Evolutionary conservation across 176 grass and related monocot genomes (phyloP), one percentile per base, ranked within the genome.

Genomic region (Eleusine indica): DNA sequence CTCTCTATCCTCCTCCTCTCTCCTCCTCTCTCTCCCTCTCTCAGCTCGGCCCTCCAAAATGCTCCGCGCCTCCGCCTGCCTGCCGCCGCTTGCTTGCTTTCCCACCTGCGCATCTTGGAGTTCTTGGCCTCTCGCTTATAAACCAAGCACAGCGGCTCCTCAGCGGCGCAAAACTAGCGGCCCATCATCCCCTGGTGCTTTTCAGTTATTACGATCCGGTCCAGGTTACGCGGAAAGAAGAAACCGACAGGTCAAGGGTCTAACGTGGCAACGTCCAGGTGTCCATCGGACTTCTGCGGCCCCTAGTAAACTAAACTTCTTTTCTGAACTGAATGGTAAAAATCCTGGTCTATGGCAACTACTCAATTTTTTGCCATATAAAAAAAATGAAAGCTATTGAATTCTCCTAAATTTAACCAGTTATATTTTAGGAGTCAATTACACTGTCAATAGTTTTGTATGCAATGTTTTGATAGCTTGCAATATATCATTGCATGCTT

Each of bases 51-150:
- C 44, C 44, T 47, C 68, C 11, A 35, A 14, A 52, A 62, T 82
- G 65, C 65, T n/a, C 61, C 6, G 54, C 18, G 2, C 21, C 65
- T n/a, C 61, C 6, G 54, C 18, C 8, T 57, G 57, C 56, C 57
- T 40, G 35, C 47, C 42, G 44, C 80, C 60, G 74, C 80, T 82
- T 29, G 74, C 80, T 71, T 54, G 29, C 65, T 70, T 65, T 38
- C 44, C 71, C 60, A 73, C 73, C 83, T 78, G 66, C 66, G 64
- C 57, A 57, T 86, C 78, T 42, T 68, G 68, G 76, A 57, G 88
- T 77, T 77, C 71, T 89, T 66, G 83, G 78, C 68, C 84, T 62
- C 2, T 62, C 2, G 84, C 68, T 77, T 90, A 90, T 83, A 86
- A 83, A 83, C 57, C 68, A 66, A 82, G 73, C 47, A 56, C 29